Evolutionary conservation across 495 filamentous ascomycete species (phyloP), one percentile per base, ranked within the genome.

Genomic region (Stereocaulon alpinum): DNA sequence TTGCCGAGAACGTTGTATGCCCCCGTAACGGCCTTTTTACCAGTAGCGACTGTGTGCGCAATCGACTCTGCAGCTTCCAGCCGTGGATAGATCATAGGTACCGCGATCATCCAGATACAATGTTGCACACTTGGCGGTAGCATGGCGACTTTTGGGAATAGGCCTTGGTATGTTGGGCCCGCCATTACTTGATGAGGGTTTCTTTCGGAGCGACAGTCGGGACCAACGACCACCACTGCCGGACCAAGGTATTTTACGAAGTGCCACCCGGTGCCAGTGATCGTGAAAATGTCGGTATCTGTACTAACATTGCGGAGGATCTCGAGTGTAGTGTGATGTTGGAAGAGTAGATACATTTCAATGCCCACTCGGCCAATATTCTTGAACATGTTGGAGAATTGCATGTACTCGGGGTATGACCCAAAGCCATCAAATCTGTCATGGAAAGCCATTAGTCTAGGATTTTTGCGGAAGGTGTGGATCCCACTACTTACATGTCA

Each of bases 261-360:
- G 69, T 98, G 93, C 93, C 93, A 98, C 17, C 93, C 93, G 1
- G 89, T 86, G 10, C 93, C 94, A 0, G 93, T 98, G 56, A 98
- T 88, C 2, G 93, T 98, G 77, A 98, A 98, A 30, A 97, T 80
- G 65, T 98, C 93, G 27, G 82, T 77, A 60, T 97, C 94, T 51
- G 86, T 87, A 66, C 78, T 84, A 56, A 91, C 83, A 62, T 89
- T 89, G 34, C 92, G 85, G 18, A 98, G 82, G 34, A 97, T 87
- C 65, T 97, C 94, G 18, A 94, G 81, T 1, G 91, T 96, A 0
- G 94, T 96, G 70, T 98, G 93, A 68, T 98, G 93, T 67, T 98
- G 93, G 76, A 98, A 98, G 20, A 98, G 83, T n/a, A 98, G 79
- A 67, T 96, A 98, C 89, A 95, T 96, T 61, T 96, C 90, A 56